These are phyloP conservation scores for Chytriomyces sp. DNA, from an alignment of 192 early-diverging fungal genomes.

Conservation along the genomic window DNA sequence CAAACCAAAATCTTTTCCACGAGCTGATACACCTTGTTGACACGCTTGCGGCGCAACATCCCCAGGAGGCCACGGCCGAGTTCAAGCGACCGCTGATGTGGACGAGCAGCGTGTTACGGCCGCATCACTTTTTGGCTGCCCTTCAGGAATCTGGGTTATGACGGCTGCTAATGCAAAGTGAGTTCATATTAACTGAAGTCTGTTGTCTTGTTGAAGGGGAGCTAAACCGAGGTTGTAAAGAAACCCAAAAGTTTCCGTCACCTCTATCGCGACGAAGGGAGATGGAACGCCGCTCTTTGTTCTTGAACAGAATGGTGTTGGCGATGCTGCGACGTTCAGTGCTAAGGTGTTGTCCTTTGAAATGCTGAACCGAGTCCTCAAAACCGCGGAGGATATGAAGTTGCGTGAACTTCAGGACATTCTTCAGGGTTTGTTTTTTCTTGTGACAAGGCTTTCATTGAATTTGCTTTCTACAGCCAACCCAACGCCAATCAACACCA, in stretches of 20 bases:
- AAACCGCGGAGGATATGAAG: slow-evolving; percentile 49
- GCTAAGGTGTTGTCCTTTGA: slow-evolving; percentile 51
- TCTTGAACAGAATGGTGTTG: slow-evolving; percentile 35
- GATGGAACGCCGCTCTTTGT: slow-evolving; percentile 54
- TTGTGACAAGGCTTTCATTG: slow-evolving; percentile 5
- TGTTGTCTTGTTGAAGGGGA: slow-evolving; percentile 15
- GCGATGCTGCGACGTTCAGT: slow-evolving; percentile 21
- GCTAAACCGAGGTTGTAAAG: too few species aligned
- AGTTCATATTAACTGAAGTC: not conserved
- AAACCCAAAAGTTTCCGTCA: slow-evolving; percentile 36
- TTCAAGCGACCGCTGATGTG: slow-evolving; percentile 52
- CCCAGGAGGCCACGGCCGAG: slow-evolving; percentile 49
- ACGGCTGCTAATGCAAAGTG: slow-evolving; percentile 22
- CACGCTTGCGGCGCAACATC: slow-evolving; percentile 46
- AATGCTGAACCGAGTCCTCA: slow-evolving; percentile 40
- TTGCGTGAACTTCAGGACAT: slow-evolving; percentile 54
- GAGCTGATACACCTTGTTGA: slow-evolving; percentile 52
- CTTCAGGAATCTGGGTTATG: slow-evolving; percentile 18
- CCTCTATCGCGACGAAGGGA: slow-evolving; percentile 31
- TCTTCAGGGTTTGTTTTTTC: slow-evolving; percentile 44
- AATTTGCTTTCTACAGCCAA: slow-evolving; percentile 38
- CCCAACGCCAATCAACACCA: slow-evolving; percentile 48
- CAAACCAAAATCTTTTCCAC: slow-evolving; percentile 51
- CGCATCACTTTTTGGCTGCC: slow-evolving; percentile 31
- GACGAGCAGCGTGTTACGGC: slow-evolving; percentile 35